phyloP scores from a whole-genome alignment of 768 basidiomycete species.

The Boletus reticuloceps region DNA sequence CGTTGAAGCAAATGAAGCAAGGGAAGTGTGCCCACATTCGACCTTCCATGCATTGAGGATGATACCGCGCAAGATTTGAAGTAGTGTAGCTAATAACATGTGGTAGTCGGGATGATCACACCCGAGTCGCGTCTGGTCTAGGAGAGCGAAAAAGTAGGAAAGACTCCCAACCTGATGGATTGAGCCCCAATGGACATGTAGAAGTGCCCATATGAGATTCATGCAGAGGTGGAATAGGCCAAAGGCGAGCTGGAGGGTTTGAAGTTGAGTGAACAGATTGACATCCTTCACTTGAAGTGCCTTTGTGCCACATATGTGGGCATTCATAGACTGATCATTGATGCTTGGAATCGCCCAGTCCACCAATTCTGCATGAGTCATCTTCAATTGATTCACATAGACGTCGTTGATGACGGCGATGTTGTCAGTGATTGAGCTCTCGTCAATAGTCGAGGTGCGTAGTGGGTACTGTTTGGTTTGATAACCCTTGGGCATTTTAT shows the following conservation, averaged over 20 bases:
- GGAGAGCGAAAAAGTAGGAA: neutral
- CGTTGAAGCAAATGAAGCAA: too few relatives aligned
- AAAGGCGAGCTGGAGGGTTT: neutral
- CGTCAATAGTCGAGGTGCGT: neutral
- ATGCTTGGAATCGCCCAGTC: neutral
- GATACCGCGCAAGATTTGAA: too few relatives aligned
- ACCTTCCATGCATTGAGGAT: too few relatives aligned
- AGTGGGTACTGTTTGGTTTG: neutral
- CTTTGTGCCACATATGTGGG: neutral
- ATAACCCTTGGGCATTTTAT: neutral
- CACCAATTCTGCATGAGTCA: neutral
- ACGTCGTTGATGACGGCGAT: neutral
- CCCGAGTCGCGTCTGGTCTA: neutral
- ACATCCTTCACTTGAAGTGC: neutral
- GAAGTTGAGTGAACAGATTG: neutral
- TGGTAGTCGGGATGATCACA: too few relatives aligned
- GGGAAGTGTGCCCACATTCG: too few relatives aligned
- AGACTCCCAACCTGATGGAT: neutral
- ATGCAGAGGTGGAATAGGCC: too few relatives aligned
- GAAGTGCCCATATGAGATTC: neutral
- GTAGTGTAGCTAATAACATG: too few relatives aligned
- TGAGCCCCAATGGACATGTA: neutral
- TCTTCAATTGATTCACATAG: neutral
- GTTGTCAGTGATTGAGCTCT: neutral
- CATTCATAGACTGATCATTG: neutral